Conservation (phyloP, 306 rosid genomes). For the Comarum palustre region DNA sequence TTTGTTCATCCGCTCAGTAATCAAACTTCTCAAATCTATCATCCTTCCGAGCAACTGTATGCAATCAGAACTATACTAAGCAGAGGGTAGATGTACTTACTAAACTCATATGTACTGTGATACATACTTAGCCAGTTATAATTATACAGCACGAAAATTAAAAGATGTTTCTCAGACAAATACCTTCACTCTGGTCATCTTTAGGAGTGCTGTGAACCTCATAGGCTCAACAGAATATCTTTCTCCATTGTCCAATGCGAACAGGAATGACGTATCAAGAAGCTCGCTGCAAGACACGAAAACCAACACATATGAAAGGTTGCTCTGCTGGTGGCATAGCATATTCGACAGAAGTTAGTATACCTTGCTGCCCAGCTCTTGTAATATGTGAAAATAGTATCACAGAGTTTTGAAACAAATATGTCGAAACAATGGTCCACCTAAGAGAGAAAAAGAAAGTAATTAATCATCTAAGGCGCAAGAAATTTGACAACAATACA, state of each 20-base stretch:
- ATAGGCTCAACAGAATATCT: slow-evolving; percentile 77
- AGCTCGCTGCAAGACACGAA: slow-evolving; percentile 66
- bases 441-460: slow-evolving; percentile 29
- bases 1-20: slow-evolving; percentile 78
- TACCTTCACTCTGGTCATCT: slow-evolving; percentile 95
- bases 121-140: not conserved
- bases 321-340: slow-evolving; percentile 27
- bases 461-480: slow-evolving; percentile 2
- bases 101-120: not conserved
- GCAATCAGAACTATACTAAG: slow-evolving; percentile 27
- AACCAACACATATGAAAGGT: slow-evolving; percentile 21
- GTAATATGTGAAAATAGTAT: slow-evolving; percentile 71
- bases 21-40: slow-evolving; percentile 78
- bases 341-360: slow-evolving; percentile 23
- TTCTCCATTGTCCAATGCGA: slow-evolving; percentile 85
- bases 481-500: slow-evolving; percentile 9
- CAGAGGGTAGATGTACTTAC: slow-evolving; percentile 4
- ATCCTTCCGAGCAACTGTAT: slow-evolving; percentile 92
- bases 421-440: slow-evolving; percentile 95
- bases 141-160: not conserved
- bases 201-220: slow-evolving; percentile 73
- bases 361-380: slow-evolving; percentile 99
- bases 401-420: slow-evolving; percentile 79
- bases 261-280: slow-evolving; percentile 88
- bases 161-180: not conserved